Percentiles rank a stretch among this genome's conserved stretches.
phyloP scores from a whole-genome alignment of 2,329 filamentous ascomycete species.

The Beauveria pseudobassiana region DNA sequence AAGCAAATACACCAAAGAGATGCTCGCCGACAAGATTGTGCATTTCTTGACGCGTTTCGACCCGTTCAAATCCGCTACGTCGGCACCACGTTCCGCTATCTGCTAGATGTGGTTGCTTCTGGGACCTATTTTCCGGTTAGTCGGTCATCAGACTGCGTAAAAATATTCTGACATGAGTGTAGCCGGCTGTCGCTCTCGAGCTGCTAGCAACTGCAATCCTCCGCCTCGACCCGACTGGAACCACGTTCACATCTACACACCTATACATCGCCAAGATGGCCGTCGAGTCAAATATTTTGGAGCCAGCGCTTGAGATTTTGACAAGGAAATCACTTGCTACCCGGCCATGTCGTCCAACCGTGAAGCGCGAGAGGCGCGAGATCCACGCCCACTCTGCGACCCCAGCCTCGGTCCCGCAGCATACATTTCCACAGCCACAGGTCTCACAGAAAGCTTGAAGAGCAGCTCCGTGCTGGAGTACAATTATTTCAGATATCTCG shows the following conservation, averaged over 20 bases:
- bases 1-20: constrained; percentile 22
- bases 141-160: background rate
- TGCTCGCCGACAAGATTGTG: constrained; percentile 34
- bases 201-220: constrained; percentile 47
- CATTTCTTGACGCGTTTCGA: constrained; percentile 43
- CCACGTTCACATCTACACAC: constrained; percentile 59
- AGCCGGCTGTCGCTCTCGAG: constrained; percentile 41
- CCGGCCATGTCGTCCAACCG: constrained; percentile 34
- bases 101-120: constrained; percentile 34
- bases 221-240: constrained; percentile 57
- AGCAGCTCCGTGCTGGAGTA: constrained; percentile 55
- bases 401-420: constrained; percentile 35
- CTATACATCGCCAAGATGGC: constrained; percentile 51
- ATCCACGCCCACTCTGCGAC: constrained; percentile 38
- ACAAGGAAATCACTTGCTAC: constrained; percentile 59
- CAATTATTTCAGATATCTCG: constrained; percentile 56
- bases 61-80: constrained; percentile 45
- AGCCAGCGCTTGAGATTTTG: constrained; percentile 51
- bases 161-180: constrained; percentile 9
- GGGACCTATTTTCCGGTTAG: constrained; percentile 37
- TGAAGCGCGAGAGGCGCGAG: constrained; percentile 19
- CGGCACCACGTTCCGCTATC: constrained; percentile 32
- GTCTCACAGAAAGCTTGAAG: constrained; percentile 49
- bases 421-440: constrained; percentile 53
- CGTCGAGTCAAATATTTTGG: constrained; percentile 45